Evolutionary conservation across 805 yeast genomes (phyloP), one percentile per base, ranked within the genome.

Genomic region (Debaryomyces castellii): DNA sequence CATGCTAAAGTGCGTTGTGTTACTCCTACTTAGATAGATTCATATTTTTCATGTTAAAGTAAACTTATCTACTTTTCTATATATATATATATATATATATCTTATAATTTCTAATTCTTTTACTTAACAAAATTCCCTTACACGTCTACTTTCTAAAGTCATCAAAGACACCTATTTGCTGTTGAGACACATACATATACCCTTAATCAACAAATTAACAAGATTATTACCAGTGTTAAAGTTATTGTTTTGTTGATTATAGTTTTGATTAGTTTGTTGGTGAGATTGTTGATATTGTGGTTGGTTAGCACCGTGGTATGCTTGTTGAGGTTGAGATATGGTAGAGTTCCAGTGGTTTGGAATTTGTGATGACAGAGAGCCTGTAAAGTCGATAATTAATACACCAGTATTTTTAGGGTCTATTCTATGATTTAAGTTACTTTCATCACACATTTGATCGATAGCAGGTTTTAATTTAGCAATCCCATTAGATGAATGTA

Each of bases 381-480:
- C 56, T 11, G 52, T 42, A 44, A 89, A 74, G 53, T 85, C 85
- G 45, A 91, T 81, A 9, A 87, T 73, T 48, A 91, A 62, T 3
- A 91, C 96, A 25, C 98, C 98, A 2, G 86, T 51, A 62, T 92
- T 92, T 44, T 85, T 77, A 1, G 74, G 72, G 55, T 90, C 92
- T 28, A 86, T 73, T 53, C 80, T 73, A 51, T 78, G 80, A 23
- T 66, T 76, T 52, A 91, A 74, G 21, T 80, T 69, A 36, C 85
- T 80, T 54, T 88, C 86, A 27, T 68, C 59, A 64, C 97, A 89
- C 59, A 89, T 66, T 41, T 80, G 77, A 58, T 89, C 94, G 16
- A 90, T 81, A 0, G 97, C 97, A 2, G 97, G 97, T 63, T 85
- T 87, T 54, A 92, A 67, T 64, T 90, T 91, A 35, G 96, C 91